Evolutionary conservation across 768 basidiomycete species (phyloP), one percentile per base, ranked within the genome.

Genomic region (Chalciporus piperatus): DNA sequence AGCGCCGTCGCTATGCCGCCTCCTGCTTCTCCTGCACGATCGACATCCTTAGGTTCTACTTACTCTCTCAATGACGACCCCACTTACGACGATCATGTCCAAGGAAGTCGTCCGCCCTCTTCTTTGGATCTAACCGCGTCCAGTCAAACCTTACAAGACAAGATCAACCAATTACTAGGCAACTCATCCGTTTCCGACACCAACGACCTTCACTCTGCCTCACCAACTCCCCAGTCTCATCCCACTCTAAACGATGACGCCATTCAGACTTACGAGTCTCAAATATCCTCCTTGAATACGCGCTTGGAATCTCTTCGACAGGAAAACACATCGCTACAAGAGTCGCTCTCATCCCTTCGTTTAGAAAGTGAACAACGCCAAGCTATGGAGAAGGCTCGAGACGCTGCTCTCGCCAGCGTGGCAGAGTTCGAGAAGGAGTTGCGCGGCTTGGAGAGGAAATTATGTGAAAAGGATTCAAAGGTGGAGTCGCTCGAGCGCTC

Each of bases 1-100:
- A 88, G 87, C 59, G 74, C 78, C n/a, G 67, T 87, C 23, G 83
- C 87, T 7, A 90, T 92, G 89, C 89, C 88, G 3, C 89, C 89
- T 3, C 89, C 89, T 16, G 73, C 84, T 1, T 87, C 87, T 12
- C 88, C 88, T 7, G 67, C 64, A 16, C 62, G 61, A 48, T 63
- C 65, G 6, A 52, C 61, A n/a, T 59, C 66, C 1, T 62, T 74
- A 41, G 63, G 68, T 16, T 64, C 72, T 16, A 71, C 74, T 3
- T 66, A 71, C 20, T 76, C 74, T 17, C 57, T 74, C 37, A 71
- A 69, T 45, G 74, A 75, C 33, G 60, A 66, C 16, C 37, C 42
- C 39, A 35, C 44, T 2, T 57, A 49, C 13, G 56, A 56, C 25
- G 64, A 62, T 14, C 38, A 45, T 28, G 13, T 14, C 16, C 48